Conservation (phyloP, 495 filamentous ascomycete species). For the Penicillium riverlandense region DNA sequence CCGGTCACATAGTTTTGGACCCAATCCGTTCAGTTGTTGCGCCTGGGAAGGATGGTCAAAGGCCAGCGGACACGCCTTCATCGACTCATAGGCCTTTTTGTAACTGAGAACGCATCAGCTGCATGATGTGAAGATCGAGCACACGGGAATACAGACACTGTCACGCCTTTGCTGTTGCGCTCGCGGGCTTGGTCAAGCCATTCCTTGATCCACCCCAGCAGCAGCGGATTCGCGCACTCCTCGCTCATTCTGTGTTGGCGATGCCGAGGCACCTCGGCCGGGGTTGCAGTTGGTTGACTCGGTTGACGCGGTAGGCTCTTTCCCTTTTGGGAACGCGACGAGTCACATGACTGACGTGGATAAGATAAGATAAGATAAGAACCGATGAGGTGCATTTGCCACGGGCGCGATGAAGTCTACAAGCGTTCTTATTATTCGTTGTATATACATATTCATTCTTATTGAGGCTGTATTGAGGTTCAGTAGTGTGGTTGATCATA, state of each 20-base stretch:
- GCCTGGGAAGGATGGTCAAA: conserved; percentile 73
- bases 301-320: conserved; percentile 12
- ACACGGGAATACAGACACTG: conserved; percentile 35
- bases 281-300: not conserved
- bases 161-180: conserved; percentile 62
- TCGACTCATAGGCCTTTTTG: conserved; percentile 73
- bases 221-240: conserved; percentile 63
- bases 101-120: conserved; percentile 40
- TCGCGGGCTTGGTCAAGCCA: conserved; percentile 71
- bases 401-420: no score
- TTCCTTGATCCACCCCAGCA: conserved; percentile 71
- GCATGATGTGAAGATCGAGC: not conserved
- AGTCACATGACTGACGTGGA: not conserved
- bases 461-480: no score
- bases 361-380: conserved; percentile 4
- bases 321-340: conserved; percentile 16
- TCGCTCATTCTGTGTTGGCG: conserved; percentile 26
- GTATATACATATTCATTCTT: no score
- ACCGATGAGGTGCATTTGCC: no score
- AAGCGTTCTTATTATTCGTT: no score
- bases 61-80: conserved; percentile 68
- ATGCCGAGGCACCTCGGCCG: no score
- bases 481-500: no score
- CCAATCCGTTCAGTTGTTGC: conserved; percentile 64
- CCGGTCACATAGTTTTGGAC: conserved; percentile 60